Base-by-base conservation (phyloP, 164 flowering plant species). In the Chimonanthus salicifolius region DNA sequence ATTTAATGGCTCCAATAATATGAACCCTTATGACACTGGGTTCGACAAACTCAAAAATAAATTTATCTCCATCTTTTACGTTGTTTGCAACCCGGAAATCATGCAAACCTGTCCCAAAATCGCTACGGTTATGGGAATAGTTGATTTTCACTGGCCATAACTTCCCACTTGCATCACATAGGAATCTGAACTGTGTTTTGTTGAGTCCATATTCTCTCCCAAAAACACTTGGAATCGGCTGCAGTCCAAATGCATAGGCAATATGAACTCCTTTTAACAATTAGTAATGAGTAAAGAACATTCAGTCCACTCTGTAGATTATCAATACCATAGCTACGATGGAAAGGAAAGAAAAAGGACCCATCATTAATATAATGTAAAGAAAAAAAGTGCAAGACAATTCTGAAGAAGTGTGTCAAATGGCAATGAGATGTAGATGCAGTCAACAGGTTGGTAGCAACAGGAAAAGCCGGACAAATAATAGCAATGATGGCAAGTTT, bases 1-100 rank as follows among this genome's bases (percentile, higher is more conserved):
- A 47, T 74, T 62, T 46, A 13, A 11, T 9, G 4, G 49, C 76
- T 13, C 72, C 67, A 58, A 74, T 68, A 4, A 69, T 68, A 15
- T 62, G 47, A 63, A 77, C 74, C 33, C 72, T 13, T 43, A 43
- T 18, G 16, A 9, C 20, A 18, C 66, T 60, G 11, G 2, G 43
- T 10, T 49, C 15, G 16, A 33, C 5, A 68, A 80, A 68, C 71
- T 78, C 80, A 50, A 82, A 78, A 11, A 80, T 72, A 64, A 81
- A 77, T 1, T 72, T 47, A 78, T 80, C 81, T 13, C 78, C 78
- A 64, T 47, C 80, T 43, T 72, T 18, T 16, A 80, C 18, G 13
- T 66, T n/a, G 68, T 83, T 83, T 47, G 71, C 82, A 11, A 15
- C 8, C 3, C 60, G 75, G 49, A 81, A 81, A 4, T 50, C 68